A percentile compares a stretch with the other conserved stretches of the same genome.
These are phyloP conservation scores for Gremmenia infestans DNA, from an alignment of 2,329 filamentous ascomycete genomes.

Conservation along the genomic window DNA sequence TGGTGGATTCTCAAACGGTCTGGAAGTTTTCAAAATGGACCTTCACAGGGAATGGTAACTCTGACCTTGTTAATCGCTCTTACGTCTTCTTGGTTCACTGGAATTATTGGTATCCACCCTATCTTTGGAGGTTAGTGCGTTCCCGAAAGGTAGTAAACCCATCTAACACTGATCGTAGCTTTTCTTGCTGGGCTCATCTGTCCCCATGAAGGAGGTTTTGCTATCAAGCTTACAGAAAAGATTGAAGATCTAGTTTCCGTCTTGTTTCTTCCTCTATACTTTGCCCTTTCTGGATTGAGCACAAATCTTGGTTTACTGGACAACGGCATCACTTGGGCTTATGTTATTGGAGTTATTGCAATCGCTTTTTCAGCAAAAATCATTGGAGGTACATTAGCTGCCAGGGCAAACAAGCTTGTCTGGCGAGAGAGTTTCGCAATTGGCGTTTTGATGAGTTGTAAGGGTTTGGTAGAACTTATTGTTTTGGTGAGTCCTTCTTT, in stretches of 20 bases:
- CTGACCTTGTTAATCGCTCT: conserved; percentile 77
- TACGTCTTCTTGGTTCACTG: conserved; percentile 78
- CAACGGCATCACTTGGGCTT: conserved; percentile 79
- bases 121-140: conserved; percentile 64
- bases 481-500: conserved; percentile 62
- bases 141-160: not conserved
- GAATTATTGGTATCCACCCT: conserved; percentile 85
- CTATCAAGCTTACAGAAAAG: conserved; percentile 88
- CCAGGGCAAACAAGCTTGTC: conserved; percentile 67
- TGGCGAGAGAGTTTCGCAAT: conserved; percentile 91
- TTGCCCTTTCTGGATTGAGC: conserved; percentile 83
- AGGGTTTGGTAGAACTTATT: conserved; percentile 90
- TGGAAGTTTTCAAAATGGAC: conserved; percentile 79
- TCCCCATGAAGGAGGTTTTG: conserved; percentile 83
- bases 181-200: conserved; percentile 88
- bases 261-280: conserved; percentile 85
- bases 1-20: conserved; percentile 68
- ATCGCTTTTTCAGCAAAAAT: conserved; percentile 86
- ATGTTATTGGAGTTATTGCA: conserved; percentile 76
- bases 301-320: conserved; percentile 84
- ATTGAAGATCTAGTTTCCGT: conserved; percentile 85
- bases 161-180: conserved; percentile 37
- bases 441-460: conserved; percentile 91
- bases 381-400: conserved; percentile 73
- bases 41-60: conserved; percentile 77